Evolutionary conservation across 805 yeast species (phyloP), one percentile per base, ranked within the genome.

Genomic region (Yamadazyma tumulicola): DNA sequence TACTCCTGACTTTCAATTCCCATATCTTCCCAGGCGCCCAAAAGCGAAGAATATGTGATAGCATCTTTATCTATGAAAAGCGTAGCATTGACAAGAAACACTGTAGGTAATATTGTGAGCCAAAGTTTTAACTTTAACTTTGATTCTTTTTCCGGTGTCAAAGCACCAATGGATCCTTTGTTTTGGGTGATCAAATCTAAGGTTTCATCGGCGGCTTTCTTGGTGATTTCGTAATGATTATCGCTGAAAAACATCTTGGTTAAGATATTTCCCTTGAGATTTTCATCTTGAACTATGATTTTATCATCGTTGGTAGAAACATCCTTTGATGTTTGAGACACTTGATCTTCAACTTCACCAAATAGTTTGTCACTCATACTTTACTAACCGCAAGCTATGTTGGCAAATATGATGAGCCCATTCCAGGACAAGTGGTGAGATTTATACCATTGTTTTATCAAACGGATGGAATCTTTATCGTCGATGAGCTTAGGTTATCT

Each of bases 11-110:
- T 69, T 18, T 57, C 54, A 18, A 76, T 47, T 3, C 67, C 64
- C 1, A 75, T 71, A 37, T 69, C 75, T 6, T 57, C 64, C 52
- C 61, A 72, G 18, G 75, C 51, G 1, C 69, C 79, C 33, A 74
- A 58, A 31, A 74, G 60, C 0, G 76, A 59, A 11, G 72, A 64
- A 45, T 71, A 75, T 0, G 74, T 64, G 28, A 74, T 44, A 3
- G 77, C 67, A 3, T 74, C 74, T 43, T 75, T 75, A 49, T 75
- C 80, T 50, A 72, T 64, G 46, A 67, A 74, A 35, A 72, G 51
- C n/a, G 68, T 37, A 30, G 56, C 43, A 64, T 67, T 34, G 29
- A 61, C 31, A 52, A 61, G 14, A 59, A 61, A 46, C 4, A 19
- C 37, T 4, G 37, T 32, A 5, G 39, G 32, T 18, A 63, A 37